Conservation (phyloP, 192 early-diverging fungal species). For the Umbelopsis sp. region DNA sequence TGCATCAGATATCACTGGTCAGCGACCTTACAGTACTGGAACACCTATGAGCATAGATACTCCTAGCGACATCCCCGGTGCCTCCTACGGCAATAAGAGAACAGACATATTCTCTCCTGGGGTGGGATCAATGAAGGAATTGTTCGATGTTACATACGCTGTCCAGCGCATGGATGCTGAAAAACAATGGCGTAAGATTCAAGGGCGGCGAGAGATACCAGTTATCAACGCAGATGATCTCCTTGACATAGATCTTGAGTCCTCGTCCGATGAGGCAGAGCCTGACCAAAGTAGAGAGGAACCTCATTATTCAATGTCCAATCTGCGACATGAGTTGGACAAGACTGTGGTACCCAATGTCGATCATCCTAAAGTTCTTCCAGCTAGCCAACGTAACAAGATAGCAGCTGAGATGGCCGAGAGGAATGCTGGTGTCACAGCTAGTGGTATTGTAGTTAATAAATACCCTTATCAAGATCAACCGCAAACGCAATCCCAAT, state of each 20-base stretch:
- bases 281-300: background rate
- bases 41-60: slow-evolving; percentile 15
- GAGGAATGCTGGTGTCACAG: background rate
- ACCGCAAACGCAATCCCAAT: background rate
- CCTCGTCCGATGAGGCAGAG: slow-evolving; percentile 3
- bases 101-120: slow-evolving; percentile 57
- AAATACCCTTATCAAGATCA: background rate
- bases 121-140: slow-evolving; percentile 62
- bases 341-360: background rate
- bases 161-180: slow-evolving; percentile 79
- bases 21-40: background rate
- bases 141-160: slow-evolving; percentile 77
- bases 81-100: background rate
- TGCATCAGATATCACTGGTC: background rate
- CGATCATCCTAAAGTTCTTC: slow-evolving; percentile 17
- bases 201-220: background rate
- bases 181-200: slow-evolving; percentile 28
- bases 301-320: background rate
- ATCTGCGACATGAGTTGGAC: background rate
- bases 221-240: background rate
- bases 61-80: slow-evolving; percentile 6
- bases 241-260: background rate
- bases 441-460: background rate
- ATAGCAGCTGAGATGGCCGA: slow-evolving; percentile 1
- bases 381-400: slow-evolving; percentile 32